These are phyloP conservation scores for Magnaporthiopsis incrustans DNA, from an alignment of 2,329 filamentous ascomycete species.

Conservation along the genomic window DNA sequence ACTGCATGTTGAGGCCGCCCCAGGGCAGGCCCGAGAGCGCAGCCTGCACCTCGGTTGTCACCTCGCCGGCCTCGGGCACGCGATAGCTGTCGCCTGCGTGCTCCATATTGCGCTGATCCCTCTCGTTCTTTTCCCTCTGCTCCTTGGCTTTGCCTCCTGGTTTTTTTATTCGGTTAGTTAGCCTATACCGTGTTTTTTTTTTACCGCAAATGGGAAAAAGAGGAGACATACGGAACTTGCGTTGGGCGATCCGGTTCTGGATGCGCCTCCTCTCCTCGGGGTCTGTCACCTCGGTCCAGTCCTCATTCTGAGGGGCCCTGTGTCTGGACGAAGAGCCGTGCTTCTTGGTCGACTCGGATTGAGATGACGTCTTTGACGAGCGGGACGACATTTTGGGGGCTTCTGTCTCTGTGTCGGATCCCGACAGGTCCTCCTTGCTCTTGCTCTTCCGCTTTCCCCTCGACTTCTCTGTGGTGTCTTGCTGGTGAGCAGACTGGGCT, in stretches of 20 bases:
- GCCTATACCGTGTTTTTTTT: not conserved
- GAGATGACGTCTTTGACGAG: slow-evolving; percentile 19
- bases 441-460: slow-evolving; percentile 3
- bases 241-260: slow-evolving; percentile 68
- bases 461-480: not conserved
- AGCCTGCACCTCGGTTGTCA: slow-evolving; percentile 36
- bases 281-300: slow-evolving; percentile 64
- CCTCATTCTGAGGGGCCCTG: slow-evolving; percentile 47
- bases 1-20: slow-evolving; percentile 59
- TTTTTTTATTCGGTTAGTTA: not conserved
- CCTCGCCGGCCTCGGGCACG: slow-evolving; percentile 49
- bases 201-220: not conserved
- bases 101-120: slow-evolving; percentile 55
- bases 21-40: slow-evolving; percentile 61
- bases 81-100: slow-evolving; percentile 58
- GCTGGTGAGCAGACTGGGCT: not conserved
- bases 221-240: slow-evolving; percentile 59
- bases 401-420: slow-evolving; percentile 1
- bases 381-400: slow-evolving; percentile 24
- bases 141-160: slow-evolving; percentile 63
- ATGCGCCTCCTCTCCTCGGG: slow-evolving; percentile 65
- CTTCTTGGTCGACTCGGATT: slow-evolving; percentile 27
- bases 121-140: slow-evolving; percentile 56
- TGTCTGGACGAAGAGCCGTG: slow-evolving; percentile 28
- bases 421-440: not conserved